Base-by-base conservation (phyloP, 805 yeast genomes). In the Yarrowia sp. region DNA sequence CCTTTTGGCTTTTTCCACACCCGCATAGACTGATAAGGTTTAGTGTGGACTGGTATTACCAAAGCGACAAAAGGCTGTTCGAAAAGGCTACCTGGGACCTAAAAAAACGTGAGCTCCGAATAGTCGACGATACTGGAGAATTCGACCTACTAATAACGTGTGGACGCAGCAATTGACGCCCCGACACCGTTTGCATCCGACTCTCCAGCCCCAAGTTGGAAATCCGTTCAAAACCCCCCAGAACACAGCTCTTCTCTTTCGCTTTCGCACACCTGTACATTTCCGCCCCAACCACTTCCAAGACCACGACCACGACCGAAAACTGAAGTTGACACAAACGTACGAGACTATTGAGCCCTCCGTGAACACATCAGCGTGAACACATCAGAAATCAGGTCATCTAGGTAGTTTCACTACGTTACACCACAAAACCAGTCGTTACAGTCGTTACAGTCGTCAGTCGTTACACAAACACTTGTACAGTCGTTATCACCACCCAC, bases 11-110 rank as follows among this genome's bases (percentile, higher is more conserved):
- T 41, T n/a, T 33, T 33, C 55, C 28, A 22, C 28, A 22, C 28
- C 43, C 58, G 58, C 58, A 51, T 38, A 10, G 15, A 5, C 35
- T 51, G 58, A 51, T 51, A 51, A 28, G 58, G 58, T 51, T 51
- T 36, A 51, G 58, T 22, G 58, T 38, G 35, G 43, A n/a, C 43
- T 51, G 42, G 43, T 51, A 38, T 18, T 50, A 36, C 57, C 42
- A 36, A 51, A 15, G 58, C 43, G 43, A 50, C 32, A 35, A 35
- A 36, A 50, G 43, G 33, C 41, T 36, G 58, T 51, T 51, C 35
- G 18, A 51, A 51, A 48, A 48, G 55, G 42, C 55, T 48, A 48
- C 32, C 28, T 45, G 36, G 15, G 53, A 47, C 53, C 38, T 17
- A 47, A 47, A 47, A 32, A 32, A 32, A 47, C 51, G 28, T n/a